Percentiles rank a stretch among this genome's conserved stretches.
Conservation (phyloP, 2,329 filamentous ascomycete species). For the Ilyonectria mors-panacis region DNA sequence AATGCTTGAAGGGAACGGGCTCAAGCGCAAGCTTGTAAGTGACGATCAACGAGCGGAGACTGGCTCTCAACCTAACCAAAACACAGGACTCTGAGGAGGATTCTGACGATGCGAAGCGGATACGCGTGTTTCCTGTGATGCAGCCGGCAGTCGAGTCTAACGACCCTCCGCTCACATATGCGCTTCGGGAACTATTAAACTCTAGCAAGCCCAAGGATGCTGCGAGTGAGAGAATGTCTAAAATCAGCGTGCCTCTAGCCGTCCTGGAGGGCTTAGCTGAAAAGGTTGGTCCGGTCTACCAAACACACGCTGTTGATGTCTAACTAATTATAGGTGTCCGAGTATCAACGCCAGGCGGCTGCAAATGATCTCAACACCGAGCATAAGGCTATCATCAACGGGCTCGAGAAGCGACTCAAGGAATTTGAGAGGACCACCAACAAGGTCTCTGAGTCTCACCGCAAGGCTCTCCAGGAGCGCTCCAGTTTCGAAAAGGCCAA, state of each 20-base stretch:
- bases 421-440: slow-evolving; percentile 62
- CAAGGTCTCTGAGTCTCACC: slow-evolving; percentile 62
- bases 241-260: slow-evolving; percentile 49
- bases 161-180: slow-evolving; percentile 52
- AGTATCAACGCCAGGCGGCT: slow-evolving; percentile 47
- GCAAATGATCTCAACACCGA: slow-evolving; percentile 51
- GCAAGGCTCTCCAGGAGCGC: slow-evolving; percentile 67
- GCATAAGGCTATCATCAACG: slow-evolving; percentile 59
- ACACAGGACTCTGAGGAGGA: slow-evolving; percentile 49
- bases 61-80: slow-evolving; percentile 15
- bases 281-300: slow-evolving; percentile 50
- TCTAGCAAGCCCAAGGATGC: slow-evolving; percentile 33
- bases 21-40: slow-evolving; percentile 67
- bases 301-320: neutral
- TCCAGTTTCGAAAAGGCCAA: slow-evolving; percentile 63
- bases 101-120: slow-evolving; percentile 52
- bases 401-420: slow-evolving; percentile 62
- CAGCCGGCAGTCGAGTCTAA: slow-evolving; percentile 41
- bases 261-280: slow-evolving; percentile 57
- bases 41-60: neutral
- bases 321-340: slow-evolving; percentile 49
- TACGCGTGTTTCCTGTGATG: slow-evolving; percentile 44
- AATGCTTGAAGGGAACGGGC: slow-evolving; percentile 47
- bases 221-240: slow-evolving; percentile 37
- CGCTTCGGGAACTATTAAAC: slow-evolving; percentile 50